Evolutionary conservation across 148 eudicot species (phyloP).

Genomic region (Fallopia convolvulus): DNA sequence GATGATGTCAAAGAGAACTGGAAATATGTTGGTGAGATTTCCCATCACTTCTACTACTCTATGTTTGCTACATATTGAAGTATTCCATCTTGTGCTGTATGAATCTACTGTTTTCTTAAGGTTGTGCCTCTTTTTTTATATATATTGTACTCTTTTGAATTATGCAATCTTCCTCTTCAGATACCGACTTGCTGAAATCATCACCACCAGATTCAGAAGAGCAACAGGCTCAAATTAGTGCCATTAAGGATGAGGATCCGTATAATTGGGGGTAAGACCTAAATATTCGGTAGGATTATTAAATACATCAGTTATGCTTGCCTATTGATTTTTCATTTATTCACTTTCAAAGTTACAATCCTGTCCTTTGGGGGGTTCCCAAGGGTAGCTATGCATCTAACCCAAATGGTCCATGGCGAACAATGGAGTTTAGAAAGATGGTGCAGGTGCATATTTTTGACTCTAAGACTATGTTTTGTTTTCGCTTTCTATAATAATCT

Average conservation of each 20-base stretch:
- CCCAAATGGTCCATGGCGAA: slow-evolving; percentile 69
- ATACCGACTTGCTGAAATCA: slow-evolving; percentile 45
- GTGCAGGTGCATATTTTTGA: slow-evolving; percentile 53
- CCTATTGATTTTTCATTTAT: slow-evolving; percentile 14
- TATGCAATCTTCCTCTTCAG: slow-evolving; percentile 31
- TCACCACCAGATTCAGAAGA: slow-evolving; percentile 89
- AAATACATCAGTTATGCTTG: neutral
- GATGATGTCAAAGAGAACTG: slow-evolving; percentile 80
- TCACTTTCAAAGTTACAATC: slow-evolving; percentile 49
- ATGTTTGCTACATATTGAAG: neutral
- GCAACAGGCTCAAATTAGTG: slow-evolving; percentile 81
- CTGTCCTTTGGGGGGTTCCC: slow-evolving; percentile 96
- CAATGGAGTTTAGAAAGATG: slow-evolving; percentile 83
- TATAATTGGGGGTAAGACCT: slow-evolving; percentile 88
- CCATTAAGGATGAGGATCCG: slow-evolving; percentile 76
- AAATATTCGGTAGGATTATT: neutral
- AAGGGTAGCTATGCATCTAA: slow-evolving; percentile 97
- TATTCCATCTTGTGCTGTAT: neutral
- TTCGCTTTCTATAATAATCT: neutral
- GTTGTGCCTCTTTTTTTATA: neutral
- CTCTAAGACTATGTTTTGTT: neutral
- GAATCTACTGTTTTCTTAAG: neutral
- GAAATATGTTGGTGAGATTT: slow-evolving; percentile 59
- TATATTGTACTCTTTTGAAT: neutral
- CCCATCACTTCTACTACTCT: too few relatives aligned